Base-by-base conservation (phyloP, 2,329 filamentous ascomycete genomes). In the Xylariales sp. region DNA sequence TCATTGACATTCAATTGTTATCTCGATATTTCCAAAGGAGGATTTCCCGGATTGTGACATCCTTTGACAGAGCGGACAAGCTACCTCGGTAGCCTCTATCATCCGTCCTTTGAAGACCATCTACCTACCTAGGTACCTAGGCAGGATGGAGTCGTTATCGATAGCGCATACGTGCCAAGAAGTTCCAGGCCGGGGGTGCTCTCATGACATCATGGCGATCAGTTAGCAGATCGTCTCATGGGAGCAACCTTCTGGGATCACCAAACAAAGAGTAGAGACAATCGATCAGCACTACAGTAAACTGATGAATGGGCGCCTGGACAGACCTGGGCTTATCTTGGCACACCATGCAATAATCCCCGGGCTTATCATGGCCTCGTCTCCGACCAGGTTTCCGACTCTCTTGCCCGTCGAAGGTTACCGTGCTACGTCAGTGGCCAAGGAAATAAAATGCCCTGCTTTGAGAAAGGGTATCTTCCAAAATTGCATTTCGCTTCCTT, bases 181-280 rank as follows among this genome's bases (percentile, higher is more conserved):
- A 56, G 14, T 32, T 12, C 8, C 34, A 39, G 43, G n/a, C 8
- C 16, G 18, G 32, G 32, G 57, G 6, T 43, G 7, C 12, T 10
- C 32, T 14, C 7, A 67, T 67, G 64, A 67, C 64, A 64, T 67
- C 64, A 67, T 52, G n/a, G 30, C 50, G 45, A 56, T 53, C 46
- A 53, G 58, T 30, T 46, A 23, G 23, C 23, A 23, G 23, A 23
- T 23, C 23, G 23, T 23, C 23, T 23, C 23, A 23, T 23, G 23
- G 23, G 23, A 23, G 23, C 23, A 23, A 23, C 23, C 23, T 23
- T 23, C 23, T 23, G 23, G 23, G 46, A 18, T 5, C 39, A 41
- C 39, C 39, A 41, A 41, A 41, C 10, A 41, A 3, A 41, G 3
- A 41, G 10, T 23, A 23, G 23, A 23, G 23, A 23, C 23, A 23